Evolutionary conservation across 352 stramenopile species (phyloP).

Genomic region (Phytophthora vignae): DNA sequence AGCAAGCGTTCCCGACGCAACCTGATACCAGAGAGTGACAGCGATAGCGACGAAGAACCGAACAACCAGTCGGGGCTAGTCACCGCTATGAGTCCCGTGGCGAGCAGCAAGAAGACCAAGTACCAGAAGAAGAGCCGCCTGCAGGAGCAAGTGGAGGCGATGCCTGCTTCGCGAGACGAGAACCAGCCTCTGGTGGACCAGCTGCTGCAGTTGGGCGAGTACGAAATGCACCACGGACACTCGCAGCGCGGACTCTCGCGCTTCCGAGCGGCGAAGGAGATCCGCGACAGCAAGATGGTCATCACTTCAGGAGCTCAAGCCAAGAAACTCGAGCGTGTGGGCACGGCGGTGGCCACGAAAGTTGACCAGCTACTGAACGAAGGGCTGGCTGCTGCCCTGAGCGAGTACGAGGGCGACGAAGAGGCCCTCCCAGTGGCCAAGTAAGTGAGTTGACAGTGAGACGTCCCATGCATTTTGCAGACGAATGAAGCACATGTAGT

Average conservation of each 20-base stretch:
- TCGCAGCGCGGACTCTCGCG: conserved; percentile 63
- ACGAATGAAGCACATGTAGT: too few species aligned
- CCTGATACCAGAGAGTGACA: conserved; percentile 16
- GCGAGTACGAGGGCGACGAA: conserved; percentile 54
- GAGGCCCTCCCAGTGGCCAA: conserved; percentile 26
- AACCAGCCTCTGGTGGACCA: conserved; percentile 75
- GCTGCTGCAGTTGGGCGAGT: conserved; percentile 64
- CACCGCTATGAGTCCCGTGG: conserved; percentile 30
- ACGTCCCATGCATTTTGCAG: background rate
- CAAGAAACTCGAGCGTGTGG: conserved; percentile 56
- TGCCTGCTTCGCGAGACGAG: conserved; percentile 40
- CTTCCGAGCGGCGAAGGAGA: conserved; percentile 66
- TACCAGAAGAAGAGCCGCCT: conserved; percentile 44
- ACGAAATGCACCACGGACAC: conserved; percentile 54
- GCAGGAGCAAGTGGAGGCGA: conserved; percentile 52
- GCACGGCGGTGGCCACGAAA: conserved; percentile 57
- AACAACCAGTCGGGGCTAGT: background rate
- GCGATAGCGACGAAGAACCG: conserved; percentile 1
- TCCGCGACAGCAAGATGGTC: conserved; percentile 48
- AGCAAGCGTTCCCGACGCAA: conserved; percentile 33
- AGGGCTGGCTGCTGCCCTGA: conserved; percentile 53
- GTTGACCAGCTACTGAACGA: conserved; percentile 65
- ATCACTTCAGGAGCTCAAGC: conserved; percentile 72
- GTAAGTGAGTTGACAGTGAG: conserved; percentile 2
- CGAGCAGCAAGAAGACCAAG: conserved; percentile 40